These are phyloP conservation scores for Dendrobium nobile DNA, from an alignment of 106 monocot species.

Conservation along the genomic window DNA sequence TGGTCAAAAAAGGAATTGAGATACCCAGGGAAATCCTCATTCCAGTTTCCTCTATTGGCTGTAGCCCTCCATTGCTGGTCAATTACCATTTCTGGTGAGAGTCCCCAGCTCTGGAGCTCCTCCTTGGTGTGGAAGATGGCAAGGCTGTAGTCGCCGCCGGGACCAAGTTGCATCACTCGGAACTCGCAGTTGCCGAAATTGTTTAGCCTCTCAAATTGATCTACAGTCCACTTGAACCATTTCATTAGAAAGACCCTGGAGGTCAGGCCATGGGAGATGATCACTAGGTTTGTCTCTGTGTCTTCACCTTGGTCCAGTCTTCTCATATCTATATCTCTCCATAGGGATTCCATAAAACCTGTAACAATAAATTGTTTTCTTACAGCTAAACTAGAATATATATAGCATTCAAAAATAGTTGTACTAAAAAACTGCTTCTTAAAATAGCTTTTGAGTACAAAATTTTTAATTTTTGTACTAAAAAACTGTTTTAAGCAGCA, in stretches of 20 bases:
- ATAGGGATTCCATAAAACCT: constrained; percentile 91
- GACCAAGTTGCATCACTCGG: constrained; percentile 84
- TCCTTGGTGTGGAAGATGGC: constrained; percentile 61
- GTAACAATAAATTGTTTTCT: not conserved
- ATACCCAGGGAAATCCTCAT: constrained; percentile 39
- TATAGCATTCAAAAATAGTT: too few relatives aligned
- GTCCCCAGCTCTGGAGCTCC: constrained; percentile 80
- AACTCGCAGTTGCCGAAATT: constrained; percentile 83
- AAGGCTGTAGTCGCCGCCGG: constrained; percentile 77
- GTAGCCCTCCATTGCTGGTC: constrained; percentile 79
- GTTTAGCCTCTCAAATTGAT: constrained; percentile 84
- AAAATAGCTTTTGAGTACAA: too few relatives aligned
- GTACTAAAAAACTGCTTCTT: too few relatives aligned
- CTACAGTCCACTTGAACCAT: constrained; percentile 99
- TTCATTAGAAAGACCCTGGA: constrained; percentile 96
- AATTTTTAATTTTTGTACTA: too few relatives aligned
- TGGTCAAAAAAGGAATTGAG: constrained; percentile 47
- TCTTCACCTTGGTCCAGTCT: constrained; percentile 54
- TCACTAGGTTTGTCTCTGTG: constrained; percentile 71
- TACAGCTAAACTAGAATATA: too few relatives aligned
- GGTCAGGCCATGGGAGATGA: constrained; percentile 80
- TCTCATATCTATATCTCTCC: constrained; percentile 94
- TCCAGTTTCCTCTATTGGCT: constrained; percentile 28
- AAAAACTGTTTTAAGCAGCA: too few relatives aligned
- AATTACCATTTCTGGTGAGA: constrained; percentile 80